Conservation (phyloP, 2,329 filamentous ascomycete genomes). For the Aspergillus sp. region DNA sequence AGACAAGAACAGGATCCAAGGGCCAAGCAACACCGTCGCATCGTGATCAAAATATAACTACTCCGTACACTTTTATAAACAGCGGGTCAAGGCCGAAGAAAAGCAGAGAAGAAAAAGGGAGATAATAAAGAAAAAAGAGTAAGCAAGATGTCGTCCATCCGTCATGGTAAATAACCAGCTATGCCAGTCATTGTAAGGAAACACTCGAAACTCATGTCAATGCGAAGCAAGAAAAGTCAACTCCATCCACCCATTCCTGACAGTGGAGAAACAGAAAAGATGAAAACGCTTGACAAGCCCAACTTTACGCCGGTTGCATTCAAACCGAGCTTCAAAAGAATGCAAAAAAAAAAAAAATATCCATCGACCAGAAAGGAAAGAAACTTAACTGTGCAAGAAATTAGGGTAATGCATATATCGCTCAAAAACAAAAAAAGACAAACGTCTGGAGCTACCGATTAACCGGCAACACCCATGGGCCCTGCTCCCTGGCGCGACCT, state of each 20-base stretch:
- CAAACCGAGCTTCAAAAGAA: slow-evolving; percentile 6
- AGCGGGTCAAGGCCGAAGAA: slow-evolving; percentile 5
- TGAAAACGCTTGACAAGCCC: slow-evolving; percentile 24
- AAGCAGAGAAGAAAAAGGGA: slow-evolving; percentile 3
- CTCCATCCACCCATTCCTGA: slow-evolving; percentile 24
- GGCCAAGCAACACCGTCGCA: neutral
- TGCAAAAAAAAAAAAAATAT: neutral
- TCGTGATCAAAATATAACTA: neutral
- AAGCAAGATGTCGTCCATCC: slow-evolving; percentile 9
- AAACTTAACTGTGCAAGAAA: slow-evolving; percentile 13
- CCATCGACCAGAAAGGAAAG: slow-evolving; percentile 5
- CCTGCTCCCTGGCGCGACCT: slow-evolving; percentile 30
- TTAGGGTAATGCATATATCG: slow-evolving; percentile 2
- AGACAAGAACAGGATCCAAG: slow-evolving; percentile 1
- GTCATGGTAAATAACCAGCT: slow-evolving; percentile 13
- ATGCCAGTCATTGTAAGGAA: slow-evolving; percentile 5
- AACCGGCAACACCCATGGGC: slow-evolving; percentile 35
- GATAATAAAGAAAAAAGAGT: slow-evolving; percentile 3
- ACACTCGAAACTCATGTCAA: slow-evolving; percentile 17
- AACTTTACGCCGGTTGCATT: slow-evolving; percentile 12
- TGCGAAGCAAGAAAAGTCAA: slow-evolving; percentile 15
- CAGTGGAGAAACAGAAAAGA: slow-evolving; percentile 16
- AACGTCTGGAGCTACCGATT: slow-evolving; percentile 4
- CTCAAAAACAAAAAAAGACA: slow-evolving; percentile 4
- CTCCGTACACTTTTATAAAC: slow-evolving; percentile 1